Percentiles rank a stretch among this genome's conserved stretches.
Evolutionary conservation across 192 early-diverging fungal species (phyloP).

Genomic region (Kappamyces sp.): DNA sequence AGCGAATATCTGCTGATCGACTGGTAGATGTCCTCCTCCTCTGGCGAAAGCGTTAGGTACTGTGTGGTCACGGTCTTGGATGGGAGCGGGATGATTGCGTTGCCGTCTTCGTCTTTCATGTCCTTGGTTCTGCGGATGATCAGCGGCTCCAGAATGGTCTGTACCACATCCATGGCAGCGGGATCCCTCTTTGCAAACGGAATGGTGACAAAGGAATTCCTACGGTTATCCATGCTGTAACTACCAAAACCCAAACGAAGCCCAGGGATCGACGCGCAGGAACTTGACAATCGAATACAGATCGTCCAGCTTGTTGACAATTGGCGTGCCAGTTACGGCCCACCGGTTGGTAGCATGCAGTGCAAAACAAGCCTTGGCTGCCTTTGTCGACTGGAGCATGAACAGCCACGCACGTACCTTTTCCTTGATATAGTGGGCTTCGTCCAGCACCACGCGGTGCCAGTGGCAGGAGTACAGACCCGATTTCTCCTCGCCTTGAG

Average conservation of each 20-base stretch:
- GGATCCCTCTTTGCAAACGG: conserved; percentile 64
- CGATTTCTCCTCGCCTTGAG: background rate
- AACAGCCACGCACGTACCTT: conserved; percentile 4
- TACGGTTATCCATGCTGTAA: no score
- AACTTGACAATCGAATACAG: conserved; percentile 77
- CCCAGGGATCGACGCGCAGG: conserved; percentile 66
- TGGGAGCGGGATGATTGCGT: conserved; percentile 70
- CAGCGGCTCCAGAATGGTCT: conserved; percentile 60
- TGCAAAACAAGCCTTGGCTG: conserved; percentile 59
- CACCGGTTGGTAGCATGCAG: conserved; percentile 66
- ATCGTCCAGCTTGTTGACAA: conserved; percentile 71
- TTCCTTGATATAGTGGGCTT: conserved; percentile 83
- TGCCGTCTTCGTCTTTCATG: conserved; percentile 53
- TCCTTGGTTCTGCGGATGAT: conserved; percentile 76
- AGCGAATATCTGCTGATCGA: conserved; percentile 1
- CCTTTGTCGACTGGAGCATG: conserved; percentile 38
- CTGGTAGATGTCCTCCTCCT: conserved; percentile 31
- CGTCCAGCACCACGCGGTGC: conserved; percentile 78
- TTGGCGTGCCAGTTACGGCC: conserved; percentile 90
- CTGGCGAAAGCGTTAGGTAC: conserved; percentile 26
- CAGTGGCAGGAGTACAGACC: conserved; percentile 63
- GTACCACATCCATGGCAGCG: conserved; percentile 33
- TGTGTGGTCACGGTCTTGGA: conserved; percentile 32
- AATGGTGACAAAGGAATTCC: conserved; percentile 63
- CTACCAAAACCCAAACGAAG: conserved; percentile 60